Evolutionary conservation across 768 basidiomycete species (phyloP).

Genomic region (Megacollybia marginata): DNA sequence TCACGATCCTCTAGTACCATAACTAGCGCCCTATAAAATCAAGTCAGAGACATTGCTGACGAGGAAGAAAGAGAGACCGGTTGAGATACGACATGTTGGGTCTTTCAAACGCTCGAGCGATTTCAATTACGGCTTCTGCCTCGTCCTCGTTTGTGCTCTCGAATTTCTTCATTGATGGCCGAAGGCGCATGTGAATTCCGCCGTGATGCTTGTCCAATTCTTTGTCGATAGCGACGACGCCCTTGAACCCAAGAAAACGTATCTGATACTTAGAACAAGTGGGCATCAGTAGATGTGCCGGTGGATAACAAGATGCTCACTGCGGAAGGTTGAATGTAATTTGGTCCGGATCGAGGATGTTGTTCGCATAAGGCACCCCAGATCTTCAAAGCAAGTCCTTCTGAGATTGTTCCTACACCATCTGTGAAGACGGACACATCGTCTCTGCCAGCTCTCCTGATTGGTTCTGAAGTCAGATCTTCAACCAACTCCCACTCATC

Average conservation of each 20-base stretch:
- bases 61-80: conserved; percentile 32
- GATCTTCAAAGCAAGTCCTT: conserved; percentile 46
- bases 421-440: conserved; percentile 52
- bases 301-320: conserved; percentile 33
- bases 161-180: conserved; percentile 76
- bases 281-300: not conserved
- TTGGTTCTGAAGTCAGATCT: conserved; percentile 9
- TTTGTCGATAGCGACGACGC: conserved; percentile 65
- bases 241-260: conserved; percentile 79
- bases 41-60: not conserved
- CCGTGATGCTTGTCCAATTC: conserved; percentile 32
- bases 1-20: conserved; percentile 77
- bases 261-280: conserved; percentile 56
- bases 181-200: conserved; percentile 61
- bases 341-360: conserved; percentile 24
- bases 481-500: conserved; percentile 55
- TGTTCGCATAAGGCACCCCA: conserved; percentile 46
- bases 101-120: conserved; percentile 52
- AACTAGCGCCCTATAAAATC: conserved; percentile 48
- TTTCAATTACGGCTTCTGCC: conserved; percentile 55
- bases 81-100: conserved; percentile 68
- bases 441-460: no score
- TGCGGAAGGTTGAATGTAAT: conserved; percentile 46
- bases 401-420: conserved; percentile 75
- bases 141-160: conserved; percentile 35